Conservation (phyloP, 257 asterid genomes). For the Fraxinus excelsior region DNA sequence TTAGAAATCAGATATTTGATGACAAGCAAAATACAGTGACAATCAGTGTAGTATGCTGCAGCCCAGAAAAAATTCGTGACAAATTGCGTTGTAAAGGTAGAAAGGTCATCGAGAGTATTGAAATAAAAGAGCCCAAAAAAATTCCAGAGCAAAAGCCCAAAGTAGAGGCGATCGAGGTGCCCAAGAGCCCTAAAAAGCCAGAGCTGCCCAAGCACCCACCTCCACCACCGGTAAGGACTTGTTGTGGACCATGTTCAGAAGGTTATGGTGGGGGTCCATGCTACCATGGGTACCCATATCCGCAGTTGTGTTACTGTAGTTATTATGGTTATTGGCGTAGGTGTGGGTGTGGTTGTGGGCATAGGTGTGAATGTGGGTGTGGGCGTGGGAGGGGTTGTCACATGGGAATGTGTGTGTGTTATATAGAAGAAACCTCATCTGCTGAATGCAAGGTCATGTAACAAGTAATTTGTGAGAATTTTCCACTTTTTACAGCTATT, state of each 20-base stretch:
- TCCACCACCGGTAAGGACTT: conserved; percentile 25
- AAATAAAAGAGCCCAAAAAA: too few relatives aligned
- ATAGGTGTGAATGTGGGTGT: background rate
- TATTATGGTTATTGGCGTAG: conserved; percentile 33
- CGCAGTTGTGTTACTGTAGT: conserved; percentile 35
- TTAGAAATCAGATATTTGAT: conserved; percentile 63
- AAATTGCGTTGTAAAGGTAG: background rate
- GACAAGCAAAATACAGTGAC: conserved; percentile 63
- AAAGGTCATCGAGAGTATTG: background rate
- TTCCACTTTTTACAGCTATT: too few relatives aligned
- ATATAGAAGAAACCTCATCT: too few relatives aligned
- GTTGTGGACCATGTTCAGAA: conserved; percentile 42
- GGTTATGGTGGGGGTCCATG: conserved; percentile 52
- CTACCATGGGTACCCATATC: conserved; percentile 46
- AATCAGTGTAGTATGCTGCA: conserved; percentile 71
- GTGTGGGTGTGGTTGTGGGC: conserved; percentile 21
- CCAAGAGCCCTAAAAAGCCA: too few relatives aligned
- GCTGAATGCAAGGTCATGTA: too few relatives aligned
- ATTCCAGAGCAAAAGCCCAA: too few relatives aligned
- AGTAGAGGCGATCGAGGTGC: too few relatives aligned
- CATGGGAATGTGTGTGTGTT: too few relatives aligned
- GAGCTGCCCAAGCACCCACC: too few relatives aligned
- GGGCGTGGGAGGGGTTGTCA: too few relatives aligned
- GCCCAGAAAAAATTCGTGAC: conserved; percentile 54
- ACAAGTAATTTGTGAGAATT: too few relatives aligned